Evolutionary conservation across 176 grass and related monocot genomes (phyloP).

Genomic region (Poa pratensis): DNA sequence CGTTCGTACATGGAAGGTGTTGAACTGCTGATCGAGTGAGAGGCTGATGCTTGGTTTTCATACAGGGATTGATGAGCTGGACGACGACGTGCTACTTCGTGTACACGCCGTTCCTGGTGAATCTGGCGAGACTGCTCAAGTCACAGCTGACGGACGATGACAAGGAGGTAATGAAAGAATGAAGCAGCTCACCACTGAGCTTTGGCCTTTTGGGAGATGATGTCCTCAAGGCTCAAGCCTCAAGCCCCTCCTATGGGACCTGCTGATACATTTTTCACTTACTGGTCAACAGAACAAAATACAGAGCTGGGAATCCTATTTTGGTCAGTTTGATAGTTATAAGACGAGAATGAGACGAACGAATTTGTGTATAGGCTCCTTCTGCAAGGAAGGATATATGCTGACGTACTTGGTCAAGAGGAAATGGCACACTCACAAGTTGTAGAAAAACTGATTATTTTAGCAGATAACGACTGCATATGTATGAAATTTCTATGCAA

Average conservation of each 20-base stretch:
- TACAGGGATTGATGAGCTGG: constrained; percentile 91
- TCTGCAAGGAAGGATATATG: neutral
- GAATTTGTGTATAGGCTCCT: neutral
- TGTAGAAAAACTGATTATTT: neutral
- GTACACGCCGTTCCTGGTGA: constrained; percentile 82
- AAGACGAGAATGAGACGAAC: neutral
- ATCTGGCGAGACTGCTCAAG: constrained; percentile 72
- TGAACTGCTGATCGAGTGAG: too few species aligned
- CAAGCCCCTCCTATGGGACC: too few species aligned
- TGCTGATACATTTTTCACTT: too few species aligned
- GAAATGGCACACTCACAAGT: neutral
- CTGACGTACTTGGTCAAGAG: neutral
- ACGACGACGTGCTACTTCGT: constrained; percentile 90
- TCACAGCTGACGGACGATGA: constrained; percentile 23
- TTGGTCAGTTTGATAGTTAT: neutral
- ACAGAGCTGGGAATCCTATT: neutral
- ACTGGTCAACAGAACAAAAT: too few species aligned
- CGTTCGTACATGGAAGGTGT: too few species aligned
- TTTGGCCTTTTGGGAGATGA: neutral
- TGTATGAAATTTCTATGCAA: neutral
- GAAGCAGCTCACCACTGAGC: neutral
- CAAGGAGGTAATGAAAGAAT: constrained; percentile 13
- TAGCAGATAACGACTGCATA: too few species aligned
- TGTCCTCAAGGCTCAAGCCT: too few species aligned
- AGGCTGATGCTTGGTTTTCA: neutral